Percentiles rank a stretch among this genome's conserved stretches.
These are phyloP conservation scores for Remersonia thermophila DNA, from an alignment of 2,329 filamentous ascomycete genomes.

Conservation along the genomic window DNA sequence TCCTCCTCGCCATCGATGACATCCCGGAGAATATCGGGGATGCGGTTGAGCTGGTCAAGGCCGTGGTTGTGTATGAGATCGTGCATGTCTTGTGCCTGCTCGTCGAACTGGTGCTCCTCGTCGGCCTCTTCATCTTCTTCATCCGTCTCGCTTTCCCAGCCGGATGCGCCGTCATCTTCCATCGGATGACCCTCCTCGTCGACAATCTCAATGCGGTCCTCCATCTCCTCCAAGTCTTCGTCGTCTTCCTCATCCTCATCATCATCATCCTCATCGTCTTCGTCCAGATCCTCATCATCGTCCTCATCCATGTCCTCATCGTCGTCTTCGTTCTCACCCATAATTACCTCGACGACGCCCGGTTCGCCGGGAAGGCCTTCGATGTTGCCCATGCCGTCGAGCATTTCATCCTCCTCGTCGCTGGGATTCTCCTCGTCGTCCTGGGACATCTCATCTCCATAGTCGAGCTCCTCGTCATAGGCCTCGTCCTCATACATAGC, in stretches of 20 bases:
- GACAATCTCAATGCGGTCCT: slow-evolving; percentile 43
- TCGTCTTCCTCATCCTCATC: slow-evolving; percentile 35
- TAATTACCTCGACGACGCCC: slow-evolving; percentile 61
- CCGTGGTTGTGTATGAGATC: slow-evolving; percentile 38
- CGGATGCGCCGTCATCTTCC: slow-evolving; percentile 35
- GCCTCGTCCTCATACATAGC: slow-evolving; percentile 82
- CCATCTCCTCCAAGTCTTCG: slow-evolving; percentile 40
- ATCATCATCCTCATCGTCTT: slow-evolving; percentile 32
- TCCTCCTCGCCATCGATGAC: slow-evolving; percentile 43
- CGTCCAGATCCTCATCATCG: slow-evolving; percentile 49
- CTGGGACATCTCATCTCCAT: slow-evolving; percentile 62
- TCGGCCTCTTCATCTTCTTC: slow-evolving; percentile 35
- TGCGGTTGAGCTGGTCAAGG: slow-evolving; percentile 25
- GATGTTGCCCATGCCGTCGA: slow-evolving; percentile 73
- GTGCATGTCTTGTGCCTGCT: slow-evolving; percentile 41
- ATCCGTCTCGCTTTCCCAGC: slow-evolving; percentile 23
- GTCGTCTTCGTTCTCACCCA: slow-evolving; percentile 57
- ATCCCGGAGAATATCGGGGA: slow-evolving; percentile 44
- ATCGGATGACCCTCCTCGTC: slow-evolving; percentile 51
- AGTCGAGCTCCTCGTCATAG: slow-evolving; percentile 87
- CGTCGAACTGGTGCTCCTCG: slow-evolving; percentile 38
- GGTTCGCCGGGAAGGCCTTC: slow-evolving; percentile 58
- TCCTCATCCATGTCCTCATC: slow-evolving; percentile 42
- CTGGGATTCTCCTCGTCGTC: slow-evolving; percentile 82
- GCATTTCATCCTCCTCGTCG: slow-evolving; percentile 77